These are phyloP conservation scores for Naegleria lovaniensis DNA, from an alignment of 208 protist genomes.

Conservation along the genomic window DNA sequence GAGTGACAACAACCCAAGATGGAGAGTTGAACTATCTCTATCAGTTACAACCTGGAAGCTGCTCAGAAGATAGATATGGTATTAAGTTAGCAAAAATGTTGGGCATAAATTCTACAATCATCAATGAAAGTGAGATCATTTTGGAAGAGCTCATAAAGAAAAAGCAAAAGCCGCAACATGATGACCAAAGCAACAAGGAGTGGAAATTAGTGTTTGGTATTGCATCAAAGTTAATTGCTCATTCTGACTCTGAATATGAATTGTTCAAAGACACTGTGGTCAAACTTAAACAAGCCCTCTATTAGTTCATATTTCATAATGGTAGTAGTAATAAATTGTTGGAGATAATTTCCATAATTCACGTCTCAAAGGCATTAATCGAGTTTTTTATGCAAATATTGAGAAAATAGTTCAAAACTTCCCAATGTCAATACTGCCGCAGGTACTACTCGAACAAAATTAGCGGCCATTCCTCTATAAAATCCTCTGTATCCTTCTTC, in stretches of 20 bases:
- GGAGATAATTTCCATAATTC: too few relatives aligned
- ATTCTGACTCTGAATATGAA: background rate
- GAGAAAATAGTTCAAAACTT: slow-evolving; percentile 41
- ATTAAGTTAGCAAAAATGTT: slow-evolving; percentile 29
- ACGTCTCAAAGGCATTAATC: background rate
- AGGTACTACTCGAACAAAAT: slow-evolving; percentile 52
- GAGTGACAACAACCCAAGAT: background rate
- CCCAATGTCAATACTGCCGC: slow-evolving; percentile 52
- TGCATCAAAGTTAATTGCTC: background rate
- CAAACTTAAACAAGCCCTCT: background rate
- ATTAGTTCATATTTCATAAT: background rate
- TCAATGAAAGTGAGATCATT: background rate
- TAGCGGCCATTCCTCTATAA: slow-evolving; percentile 52
- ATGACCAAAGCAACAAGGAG: background rate
- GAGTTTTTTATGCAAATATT: background rate
- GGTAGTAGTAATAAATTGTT: too few relatives aligned
- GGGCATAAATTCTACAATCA: background rate
- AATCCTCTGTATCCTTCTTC: slow-evolving; percentile 47
- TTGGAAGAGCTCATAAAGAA: background rate
- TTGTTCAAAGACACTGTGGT: background rate
- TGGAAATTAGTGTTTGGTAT: background rate
- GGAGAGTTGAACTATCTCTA: slow-evolving; percentile 10
- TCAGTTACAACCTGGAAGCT: background rate
- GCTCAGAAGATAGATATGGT: slow-evolving; percentile 22
- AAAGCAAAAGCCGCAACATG: background rate